phyloP scores from a whole-genome alignment of 257 asterid species.

The Phtheirospermum japonicum region DNA sequence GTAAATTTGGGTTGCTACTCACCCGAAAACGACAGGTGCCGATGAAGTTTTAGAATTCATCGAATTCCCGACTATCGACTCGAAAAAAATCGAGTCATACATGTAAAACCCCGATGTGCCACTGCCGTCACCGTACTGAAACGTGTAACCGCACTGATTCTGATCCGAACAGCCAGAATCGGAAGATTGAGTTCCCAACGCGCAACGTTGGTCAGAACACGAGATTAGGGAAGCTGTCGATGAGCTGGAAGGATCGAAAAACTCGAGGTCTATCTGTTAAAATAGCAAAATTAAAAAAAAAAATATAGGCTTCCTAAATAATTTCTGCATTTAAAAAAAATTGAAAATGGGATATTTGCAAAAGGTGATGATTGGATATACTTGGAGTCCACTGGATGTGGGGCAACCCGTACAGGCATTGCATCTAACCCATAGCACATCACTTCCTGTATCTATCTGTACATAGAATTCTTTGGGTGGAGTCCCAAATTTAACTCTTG shows the following conservation, averaged over 20 bases:
- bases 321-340: neutral
- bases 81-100: conserved; percentile 68
- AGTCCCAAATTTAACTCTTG: conserved; percentile 79
- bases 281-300: conserved; percentile 2
- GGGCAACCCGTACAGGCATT: conserved; percentile 56
- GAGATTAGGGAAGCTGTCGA: too few relatives aligned
- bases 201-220: too few relatives aligned
- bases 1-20: too few relatives aligned
- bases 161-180: too few relatives aligned
- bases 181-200: too few relatives aligned
- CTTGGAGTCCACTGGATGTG: too few relatives aligned
- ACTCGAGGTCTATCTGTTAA: too few relatives aligned
- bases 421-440: conserved; percentile 95
- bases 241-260: too few relatives aligned
- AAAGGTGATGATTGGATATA: too few relatives aligned
- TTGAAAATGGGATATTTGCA: neutral
- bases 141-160: too few relatives aligned
- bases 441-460: conserved; percentile 99
- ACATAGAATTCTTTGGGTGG: conserved; percentile 92
- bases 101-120: conserved; percentile 91
- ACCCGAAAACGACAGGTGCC: conserved; percentile 76
- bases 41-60: conserved; percentile 66
- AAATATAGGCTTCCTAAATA: conserved; percentile 3
- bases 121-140: conserved; percentile 97
- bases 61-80: conserved; percentile 59